phyloP scores from a whole-genome alignment of 2,329 filamentous ascomycete species.

The Pestalotiopsis sp. region DNA sequence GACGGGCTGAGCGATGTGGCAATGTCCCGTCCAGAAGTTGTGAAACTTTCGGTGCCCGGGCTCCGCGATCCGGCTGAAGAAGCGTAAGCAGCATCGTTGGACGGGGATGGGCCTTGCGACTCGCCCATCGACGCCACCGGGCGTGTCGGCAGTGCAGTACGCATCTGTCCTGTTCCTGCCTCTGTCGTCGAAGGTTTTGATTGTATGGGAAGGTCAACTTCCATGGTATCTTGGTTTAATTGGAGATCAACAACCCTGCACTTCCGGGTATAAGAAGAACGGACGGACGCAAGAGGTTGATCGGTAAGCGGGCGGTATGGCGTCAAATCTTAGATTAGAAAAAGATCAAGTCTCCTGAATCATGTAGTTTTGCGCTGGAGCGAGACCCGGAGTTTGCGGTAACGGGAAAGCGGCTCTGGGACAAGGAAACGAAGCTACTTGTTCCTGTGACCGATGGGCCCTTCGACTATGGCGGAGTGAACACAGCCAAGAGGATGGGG shows the following conservation, averaged over 20 bases:
- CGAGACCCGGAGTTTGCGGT: neutral
- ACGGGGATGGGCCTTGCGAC: conserved; percentile 2
- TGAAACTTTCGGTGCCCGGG: conserved; percentile 15
- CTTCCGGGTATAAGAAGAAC: neutral
- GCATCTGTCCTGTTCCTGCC: conserved; percentile 10
- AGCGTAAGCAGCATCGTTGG: conserved; percentile 12
- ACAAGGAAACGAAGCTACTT: neutral
- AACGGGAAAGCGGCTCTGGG: neutral
- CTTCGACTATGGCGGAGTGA: neutral
- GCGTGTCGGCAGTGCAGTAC: conserved; percentile 17
- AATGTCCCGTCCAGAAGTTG: conserved; percentile 13
- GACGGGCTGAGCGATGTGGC: conserved; percentile 16
- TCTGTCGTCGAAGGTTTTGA: conserved; percentile 7
- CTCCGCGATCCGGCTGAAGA: conserved; percentile 17
- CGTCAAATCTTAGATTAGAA: neutral
- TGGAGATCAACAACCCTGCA: neutral
- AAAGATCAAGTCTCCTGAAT: neutral
- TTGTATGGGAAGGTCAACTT: conserved; percentile 7
- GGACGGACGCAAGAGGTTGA: neutral
- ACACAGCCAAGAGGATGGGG: neutral
- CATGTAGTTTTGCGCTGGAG: neutral
- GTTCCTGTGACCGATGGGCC: neutral
- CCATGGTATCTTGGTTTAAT: conserved; percentile 2
- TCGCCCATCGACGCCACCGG: conserved; percentile 9
- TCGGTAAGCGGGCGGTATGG: neutral